Conservation (phyloP, 306 rosid species). For the Cucurbita argyrosperma region DNA sequence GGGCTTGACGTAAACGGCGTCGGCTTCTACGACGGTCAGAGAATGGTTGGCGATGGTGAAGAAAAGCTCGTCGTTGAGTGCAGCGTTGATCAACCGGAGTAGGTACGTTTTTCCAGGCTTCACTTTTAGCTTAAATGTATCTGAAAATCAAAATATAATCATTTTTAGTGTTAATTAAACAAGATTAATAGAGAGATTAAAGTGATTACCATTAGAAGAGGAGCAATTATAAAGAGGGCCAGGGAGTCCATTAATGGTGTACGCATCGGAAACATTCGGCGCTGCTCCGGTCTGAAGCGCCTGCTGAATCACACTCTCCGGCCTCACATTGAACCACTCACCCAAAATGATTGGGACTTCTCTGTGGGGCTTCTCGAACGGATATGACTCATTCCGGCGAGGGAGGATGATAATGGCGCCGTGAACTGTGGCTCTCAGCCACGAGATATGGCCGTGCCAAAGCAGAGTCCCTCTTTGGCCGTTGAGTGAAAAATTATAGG, state of each 20-base stretch:
- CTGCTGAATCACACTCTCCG: constrained; percentile 63
- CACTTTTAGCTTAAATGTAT: constrained; percentile 58
- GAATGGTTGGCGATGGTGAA: constrained; percentile 61
- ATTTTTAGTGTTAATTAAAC: not conserved
- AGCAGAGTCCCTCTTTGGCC: constrained; percentile 75
- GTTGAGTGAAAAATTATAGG: constrained; percentile 54
- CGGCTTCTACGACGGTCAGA: constrained; percentile 58
- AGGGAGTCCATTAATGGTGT: constrained; percentile 67
- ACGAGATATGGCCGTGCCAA: constrained; percentile 82
- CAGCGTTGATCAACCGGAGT: constrained; percentile 70
- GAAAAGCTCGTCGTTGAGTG: constrained; percentile 81
- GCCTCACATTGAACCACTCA: constrained; percentile 82
- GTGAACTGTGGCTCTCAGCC: constrained; percentile 54
- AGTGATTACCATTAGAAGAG: constrained; percentile 42
- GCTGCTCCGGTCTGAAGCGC: constrained; percentile 69
- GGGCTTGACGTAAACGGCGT: constrained; percentile 62
- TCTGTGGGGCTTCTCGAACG: constrained; percentile 50
- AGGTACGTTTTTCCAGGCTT: constrained; percentile 64
- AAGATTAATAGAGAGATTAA: not conserved
- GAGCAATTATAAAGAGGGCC: constrained; percentile 74
- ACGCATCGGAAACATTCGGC: constrained; percentile 82
- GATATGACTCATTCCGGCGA: constrained; percentile 46
- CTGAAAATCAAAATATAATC: constrained; percentile 13
- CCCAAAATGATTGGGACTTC: constrained; percentile 65
- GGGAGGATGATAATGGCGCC: constrained; percentile 79